Conservation (phyloP, 1,284 basidiomycete genomes). For the Malassezia nana region DNA sequence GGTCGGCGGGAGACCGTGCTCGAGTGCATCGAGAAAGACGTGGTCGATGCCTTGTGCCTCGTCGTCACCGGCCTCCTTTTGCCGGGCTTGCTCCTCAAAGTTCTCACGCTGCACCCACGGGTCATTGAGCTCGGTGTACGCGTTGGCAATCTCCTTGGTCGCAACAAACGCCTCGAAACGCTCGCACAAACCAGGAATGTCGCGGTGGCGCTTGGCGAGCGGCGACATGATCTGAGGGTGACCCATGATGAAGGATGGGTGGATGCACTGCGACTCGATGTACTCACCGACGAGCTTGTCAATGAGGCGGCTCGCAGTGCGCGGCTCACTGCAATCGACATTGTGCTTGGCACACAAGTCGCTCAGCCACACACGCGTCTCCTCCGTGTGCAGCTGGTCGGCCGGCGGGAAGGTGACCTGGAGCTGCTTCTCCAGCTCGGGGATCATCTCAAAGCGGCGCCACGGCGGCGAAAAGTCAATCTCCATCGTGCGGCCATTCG, state of each 20-base stretch:
- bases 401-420: constrained; percentile 85
- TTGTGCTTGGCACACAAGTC: constrained; percentile 73
- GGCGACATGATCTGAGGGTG: constrained; percentile 99
- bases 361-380: constrained; percentile 78
- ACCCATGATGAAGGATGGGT: constrained; percentile 86
- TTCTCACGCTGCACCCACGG: constrained; percentile 72
- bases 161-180: constrained; percentile 98
- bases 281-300: constrained; percentile 97
- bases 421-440: constrained; percentile 86
- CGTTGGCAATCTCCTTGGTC: constrained; percentile 72
- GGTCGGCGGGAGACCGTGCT: constrained; percentile 93
- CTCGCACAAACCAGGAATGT: constrained; percentile 70
- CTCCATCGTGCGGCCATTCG: constrained; percentile 58
- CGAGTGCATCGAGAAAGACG: constrained; percentile 58
- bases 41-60: constrained; percentile 89
- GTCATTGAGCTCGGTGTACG: constrained; percentile 70
- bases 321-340: constrained; percentile 91
- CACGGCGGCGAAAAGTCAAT: constrained; percentile 91
- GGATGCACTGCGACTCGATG: constrained; percentile 93
- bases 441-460: constrained; percentile 97
- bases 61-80: constrained; percentile 94
- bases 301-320: constrained; percentile 85
- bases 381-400: constrained; percentile 75
- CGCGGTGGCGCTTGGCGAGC: constrained; percentile 57
- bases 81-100: constrained; percentile 81